Base-by-base conservation (phyloP, 306 rosid genomes). In the Cucurbita moschata region DNA sequence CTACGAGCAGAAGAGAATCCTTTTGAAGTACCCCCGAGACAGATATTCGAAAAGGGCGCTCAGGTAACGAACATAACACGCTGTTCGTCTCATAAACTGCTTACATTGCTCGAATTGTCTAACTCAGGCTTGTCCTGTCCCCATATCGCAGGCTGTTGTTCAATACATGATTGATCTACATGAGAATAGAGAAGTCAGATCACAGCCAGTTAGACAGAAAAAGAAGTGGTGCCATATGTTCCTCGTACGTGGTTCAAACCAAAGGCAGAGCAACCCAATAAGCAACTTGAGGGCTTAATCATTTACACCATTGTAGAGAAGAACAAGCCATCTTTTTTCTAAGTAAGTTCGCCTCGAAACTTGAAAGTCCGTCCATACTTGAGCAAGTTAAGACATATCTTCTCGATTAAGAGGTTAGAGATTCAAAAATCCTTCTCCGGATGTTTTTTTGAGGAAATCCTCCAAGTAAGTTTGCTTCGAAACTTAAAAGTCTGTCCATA, bases 11-110 rank as follows among this genome's bases (percentile, higher is more conserved):
- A 86, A 73, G 92, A 88, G 84, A 92, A 89, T 82, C 97, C 97
- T 71, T 90, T 92, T 59, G 96, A 92, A 84, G 83, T 87, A 79
- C 97, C 97, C 26, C 97, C 97, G 13, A 88, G 96, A 85, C 76
- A 84, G 12, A 60, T 88, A 69, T 90, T 85, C 60, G 92, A 85
- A 62, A 85, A 77, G 79, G 97, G 97, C 8, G 97, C 97, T 12
- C 96, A 89, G 87, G 97, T 91, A 85, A 59, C 4, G 5, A 23
- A 16, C 26, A 2, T 6, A 8, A 37, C 37, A 21, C 4, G 2
- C 14, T 10, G 12, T 60, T 30, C 53, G 38, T 58, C 6, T 8
- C 67, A 56, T 74, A 23, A 40, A 79, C 23, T 18, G 19, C 58
- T 79, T 83, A 64, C 76, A 54, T 21, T 21, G 50, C 72, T 68